Evolutionary conservation across 805 yeast genomes (phyloP).

Genomic region (Wickerhamomyces chaumierensis): DNA sequence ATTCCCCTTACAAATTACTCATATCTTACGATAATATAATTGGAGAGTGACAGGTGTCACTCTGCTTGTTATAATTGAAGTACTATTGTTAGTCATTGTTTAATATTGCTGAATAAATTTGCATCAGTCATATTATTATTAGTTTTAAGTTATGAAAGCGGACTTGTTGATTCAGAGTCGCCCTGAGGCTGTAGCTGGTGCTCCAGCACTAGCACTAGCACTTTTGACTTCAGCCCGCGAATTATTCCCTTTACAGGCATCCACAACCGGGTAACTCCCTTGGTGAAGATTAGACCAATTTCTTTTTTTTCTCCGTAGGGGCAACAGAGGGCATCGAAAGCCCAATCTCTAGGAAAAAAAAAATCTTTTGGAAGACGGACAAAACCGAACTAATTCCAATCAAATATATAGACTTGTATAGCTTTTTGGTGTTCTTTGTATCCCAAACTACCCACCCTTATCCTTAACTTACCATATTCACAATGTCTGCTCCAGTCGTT

Average conservation of each 20-base stretch:
- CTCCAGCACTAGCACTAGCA: no score
- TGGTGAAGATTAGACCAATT: no score
- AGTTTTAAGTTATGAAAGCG: no score
- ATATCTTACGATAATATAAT: background rate
- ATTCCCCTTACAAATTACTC: conserved; percentile 6
- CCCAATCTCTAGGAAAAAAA: background rate
- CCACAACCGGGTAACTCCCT: no score
- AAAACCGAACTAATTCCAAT: background rate
- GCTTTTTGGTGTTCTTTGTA: background rate
- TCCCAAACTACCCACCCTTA: background rate
- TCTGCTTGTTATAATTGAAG: background rate
- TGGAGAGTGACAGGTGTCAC: background rate
- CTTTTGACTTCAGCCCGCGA: no score
- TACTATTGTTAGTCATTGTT: no score
- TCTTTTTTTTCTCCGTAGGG: no score
- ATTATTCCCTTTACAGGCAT: no score
- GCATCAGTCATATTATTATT: no score
- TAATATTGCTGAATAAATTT: no score
- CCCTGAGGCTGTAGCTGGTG: no score
- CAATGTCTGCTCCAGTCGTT: conserved; percentile 15
- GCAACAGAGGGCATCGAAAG: background rate
- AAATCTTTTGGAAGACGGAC: background rate
- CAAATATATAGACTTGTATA: background rate
- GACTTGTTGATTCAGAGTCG: no score
- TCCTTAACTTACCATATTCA: background rate